These are phyloP conservation scores for Phtheirospermum japonicum DNA, from an alignment of 257 asterid genomes.

Conservation along the genomic window DNA sequence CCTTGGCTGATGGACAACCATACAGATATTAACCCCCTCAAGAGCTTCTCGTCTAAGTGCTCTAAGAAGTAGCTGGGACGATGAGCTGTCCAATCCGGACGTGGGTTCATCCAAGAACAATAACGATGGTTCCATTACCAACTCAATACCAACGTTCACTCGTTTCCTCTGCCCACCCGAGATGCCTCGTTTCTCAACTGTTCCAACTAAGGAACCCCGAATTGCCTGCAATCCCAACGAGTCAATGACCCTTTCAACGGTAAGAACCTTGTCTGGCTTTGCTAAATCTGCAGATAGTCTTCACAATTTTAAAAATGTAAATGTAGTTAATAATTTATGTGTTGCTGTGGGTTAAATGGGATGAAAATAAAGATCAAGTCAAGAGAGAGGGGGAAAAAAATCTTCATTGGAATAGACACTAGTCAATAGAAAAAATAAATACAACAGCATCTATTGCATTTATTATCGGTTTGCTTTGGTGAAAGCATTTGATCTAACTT, in stretches of 20 bases:
- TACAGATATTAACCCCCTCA: conserved; percentile 56
- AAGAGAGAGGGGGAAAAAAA: too few species aligned
- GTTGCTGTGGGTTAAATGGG: conserved; percentile 20
- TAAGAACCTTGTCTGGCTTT: conserved; percentile 56
- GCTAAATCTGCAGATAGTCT: conserved; percentile 62
- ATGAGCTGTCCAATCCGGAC: conserved; percentile 63
- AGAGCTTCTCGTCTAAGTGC: conserved; percentile 63
- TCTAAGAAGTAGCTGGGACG: conserved; percentile 57
- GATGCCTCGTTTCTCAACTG: conserved; percentile 64
- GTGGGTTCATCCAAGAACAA: conserved; percentile 64
- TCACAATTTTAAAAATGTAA: conserved; percentile 37
- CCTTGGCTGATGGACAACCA: conserved; percentile 74
- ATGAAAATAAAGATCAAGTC: too few species aligned
- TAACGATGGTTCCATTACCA: conserved; percentile 65
- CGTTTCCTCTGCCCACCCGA: conserved; percentile 72
- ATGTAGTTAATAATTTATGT: conserved; percentile 32
- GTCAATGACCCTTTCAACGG: conserved; percentile 60
- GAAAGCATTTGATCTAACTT: too few species aligned
- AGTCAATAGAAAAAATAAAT: too few species aligned
- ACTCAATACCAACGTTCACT: conserved; percentile 60
- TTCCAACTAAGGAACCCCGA: conserved; percentile 57
- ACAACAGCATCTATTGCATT: neutral
- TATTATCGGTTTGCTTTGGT: too few species aligned
- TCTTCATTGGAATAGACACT: neutral
- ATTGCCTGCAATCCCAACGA: conserved; percentile 55